Percentiles rank a stretch among this genome's conserved stretches.
phyloP scores from a whole-genome alignment of 2,329 filamentous ascomycete genomes.

The Epichloe scottii region DNA sequence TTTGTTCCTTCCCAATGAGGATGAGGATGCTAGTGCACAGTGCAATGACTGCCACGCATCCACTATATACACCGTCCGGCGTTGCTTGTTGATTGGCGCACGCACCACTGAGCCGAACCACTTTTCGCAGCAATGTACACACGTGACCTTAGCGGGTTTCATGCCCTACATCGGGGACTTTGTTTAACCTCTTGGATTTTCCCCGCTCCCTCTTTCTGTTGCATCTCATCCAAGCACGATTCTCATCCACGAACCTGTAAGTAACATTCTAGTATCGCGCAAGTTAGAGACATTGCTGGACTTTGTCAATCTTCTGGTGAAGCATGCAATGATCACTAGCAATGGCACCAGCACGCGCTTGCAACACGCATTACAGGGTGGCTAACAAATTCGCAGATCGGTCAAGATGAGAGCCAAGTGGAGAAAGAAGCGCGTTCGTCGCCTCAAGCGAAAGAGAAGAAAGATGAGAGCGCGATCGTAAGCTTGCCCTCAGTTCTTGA shows the following conservation, averaged over 20 bases:
- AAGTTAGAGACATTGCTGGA: neutral
- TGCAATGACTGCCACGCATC: neutral
- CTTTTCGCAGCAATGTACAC: neutral
- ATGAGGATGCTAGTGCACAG: neutral
- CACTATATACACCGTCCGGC: neutral
- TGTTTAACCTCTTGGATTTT: constrained; percentile 18
- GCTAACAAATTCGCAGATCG: constrained; percentile 13
- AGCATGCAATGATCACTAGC: neutral
- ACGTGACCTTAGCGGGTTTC: constrained; percentile 24
- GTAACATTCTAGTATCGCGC: constrained; percentile 6
- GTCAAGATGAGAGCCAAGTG: constrained; percentile 88
- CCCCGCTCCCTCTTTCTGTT: constrained; percentile 17
- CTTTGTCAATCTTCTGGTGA: neutral
- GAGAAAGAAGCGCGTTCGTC: constrained; percentile 99
- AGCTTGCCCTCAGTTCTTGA: constrained; percentile 27
- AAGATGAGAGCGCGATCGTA: constrained; percentile 98
- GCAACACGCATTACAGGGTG: too few relatives aligned
- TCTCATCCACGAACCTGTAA: constrained; percentile 34
- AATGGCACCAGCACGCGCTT: neutral
- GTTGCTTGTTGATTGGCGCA: neutral
- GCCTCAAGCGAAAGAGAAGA: constrained; percentile 99
- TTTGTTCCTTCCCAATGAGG: neutral
- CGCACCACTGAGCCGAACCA: neutral
- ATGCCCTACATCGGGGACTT: constrained; percentile 21
- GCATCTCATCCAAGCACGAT: constrained; percentile 31